A percentile compares a stretch with the other conserved stretches of the same genome.
Conservation (phyloP, 257 asterid species). For the Solanum lycopersicoides region DNA sequence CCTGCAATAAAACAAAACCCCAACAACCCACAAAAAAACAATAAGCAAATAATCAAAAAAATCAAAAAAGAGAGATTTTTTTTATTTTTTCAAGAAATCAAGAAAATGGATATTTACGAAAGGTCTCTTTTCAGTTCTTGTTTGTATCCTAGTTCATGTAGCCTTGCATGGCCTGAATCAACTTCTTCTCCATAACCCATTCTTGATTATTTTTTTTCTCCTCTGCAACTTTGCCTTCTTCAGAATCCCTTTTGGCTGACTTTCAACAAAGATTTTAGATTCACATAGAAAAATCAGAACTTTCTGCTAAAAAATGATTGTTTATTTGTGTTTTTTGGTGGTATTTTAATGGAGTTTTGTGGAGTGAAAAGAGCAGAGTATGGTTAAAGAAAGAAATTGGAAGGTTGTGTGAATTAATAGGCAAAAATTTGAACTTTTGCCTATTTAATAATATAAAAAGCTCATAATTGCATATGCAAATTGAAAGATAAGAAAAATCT, state of each 20-base stretch:
- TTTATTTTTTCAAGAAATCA: neutral
- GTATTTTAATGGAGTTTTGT: neutral
- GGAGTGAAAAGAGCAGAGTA: neutral
- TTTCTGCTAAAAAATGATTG: neutral
- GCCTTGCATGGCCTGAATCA: constrained; percentile 83
- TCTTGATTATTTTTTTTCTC: neutral
- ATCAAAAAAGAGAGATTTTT: neutral
- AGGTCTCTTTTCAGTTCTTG: constrained; percentile 99
- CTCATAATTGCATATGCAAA: neutral
- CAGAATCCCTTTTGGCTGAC: neutral
- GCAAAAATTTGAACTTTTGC: neutral
- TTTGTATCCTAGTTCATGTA: constrained; percentile 85
- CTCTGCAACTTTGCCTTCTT: neutral
- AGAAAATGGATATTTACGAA: constrained; percentile 49
- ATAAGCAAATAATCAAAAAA: neutral
- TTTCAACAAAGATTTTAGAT: neutral
- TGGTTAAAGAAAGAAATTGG: neutral
- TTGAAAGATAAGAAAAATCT: neutral
- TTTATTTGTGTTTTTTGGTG: neutral
- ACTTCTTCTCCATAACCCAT: constrained; percentile 6
- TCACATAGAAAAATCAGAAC: neutral
- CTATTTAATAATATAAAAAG: too few relatives aligned
- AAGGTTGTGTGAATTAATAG: neutral
- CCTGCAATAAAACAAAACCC: constrained; percentile 27
- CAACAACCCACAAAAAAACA: neutral